Evolutionary conservation across 73 alveolate species (phyloP), one percentile per base, ranked within the genome.

Genomic region (Urostyla sp.): DNA sequence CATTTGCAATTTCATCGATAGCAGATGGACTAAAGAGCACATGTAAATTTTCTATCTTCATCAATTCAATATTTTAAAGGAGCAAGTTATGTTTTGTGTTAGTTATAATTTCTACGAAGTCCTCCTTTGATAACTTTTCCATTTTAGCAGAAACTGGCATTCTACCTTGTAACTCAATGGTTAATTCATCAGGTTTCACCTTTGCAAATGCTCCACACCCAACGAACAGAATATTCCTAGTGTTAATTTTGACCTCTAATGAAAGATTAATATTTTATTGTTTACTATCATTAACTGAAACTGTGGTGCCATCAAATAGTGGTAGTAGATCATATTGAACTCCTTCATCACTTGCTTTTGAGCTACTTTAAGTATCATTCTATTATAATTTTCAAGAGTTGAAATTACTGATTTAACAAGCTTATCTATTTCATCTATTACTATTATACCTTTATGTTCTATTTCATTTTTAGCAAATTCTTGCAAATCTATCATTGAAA

Each of bases 331-430:
- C 97, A 43, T 94, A 74, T 66, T 91, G 83, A 0, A 91, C 97
- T 11, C 97, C 97, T 72, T 87, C 95, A 34, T 94, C 94, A 35
- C 91, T 79, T 0, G 96, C 92, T 23, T 87, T 80, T n/a, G 91
- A 73, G 6, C 83, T 80, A n/a, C 66, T 53, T 8, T 49, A 18
- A 23, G 67, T 67, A 23, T 69, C 90, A 13, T 72, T 76, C 58
- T 48, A 40, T 0, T 51, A 20, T 11, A n/a, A 43, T 20, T 27
- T 3, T 2, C 37, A 4, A 77, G 54, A 30, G 52, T 16, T 1
- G 73, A 32, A 21, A 28, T 51, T 27, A 51, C 63, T 21, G 84
- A 18, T 50, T 38, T 40, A 28, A 69, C 84, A 0, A 91, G 78
- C 55, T 91, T 91, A 60, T 91, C 97, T 18, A 91, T 59, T 61